These are phyloP conservation scores for Fusarium praegraminearum DNA, from an alignment of 2,329 filamentous ascomycete genomes.

Conservation along the genomic window DNA sequence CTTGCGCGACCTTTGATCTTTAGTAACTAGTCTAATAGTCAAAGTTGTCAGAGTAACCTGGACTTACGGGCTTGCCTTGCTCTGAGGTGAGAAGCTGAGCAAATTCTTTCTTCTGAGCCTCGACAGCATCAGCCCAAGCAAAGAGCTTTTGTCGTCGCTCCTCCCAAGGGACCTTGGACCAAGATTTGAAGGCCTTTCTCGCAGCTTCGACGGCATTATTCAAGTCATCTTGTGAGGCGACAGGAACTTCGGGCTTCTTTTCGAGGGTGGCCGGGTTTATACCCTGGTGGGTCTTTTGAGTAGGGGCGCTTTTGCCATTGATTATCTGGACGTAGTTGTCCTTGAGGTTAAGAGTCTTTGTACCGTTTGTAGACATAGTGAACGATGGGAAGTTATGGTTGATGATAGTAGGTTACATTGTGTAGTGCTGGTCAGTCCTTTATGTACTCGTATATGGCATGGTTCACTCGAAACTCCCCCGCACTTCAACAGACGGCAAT, in stretches of 20 bases:
- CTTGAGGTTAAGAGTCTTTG: conserved; percentile 19
- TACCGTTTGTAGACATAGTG: conserved; percentile 30
- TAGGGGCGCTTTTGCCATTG: conserved; percentile 35
- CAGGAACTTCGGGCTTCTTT: conserved; percentile 48
- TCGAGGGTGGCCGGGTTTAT: conserved; percentile 50
- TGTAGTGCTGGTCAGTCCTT: neutral
- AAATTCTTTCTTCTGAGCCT: conserved; percentile 37
- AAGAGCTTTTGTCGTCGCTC: conserved; percentile 43
- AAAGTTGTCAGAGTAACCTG: accelerated
- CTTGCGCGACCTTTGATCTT: conserved; percentile 31
- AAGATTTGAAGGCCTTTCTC: conserved; percentile 44
- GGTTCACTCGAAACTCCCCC: conserved; percentile 13
- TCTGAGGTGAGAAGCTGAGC: conserved; percentile 44
- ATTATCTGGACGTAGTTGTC: conserved; percentile 44
- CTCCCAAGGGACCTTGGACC: conserved; percentile 44
- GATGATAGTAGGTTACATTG: neutral
- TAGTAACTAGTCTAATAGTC: accelerated
- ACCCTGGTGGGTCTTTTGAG: conserved; percentile 35
- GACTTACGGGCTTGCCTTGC: conserved; percentile 49
- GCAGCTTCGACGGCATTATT: conserved; percentile 44
- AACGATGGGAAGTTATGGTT: neutral
- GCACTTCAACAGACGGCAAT: conserved; percentile 13
- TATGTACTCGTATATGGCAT: neutral
- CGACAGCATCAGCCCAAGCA: conserved; percentile 46
- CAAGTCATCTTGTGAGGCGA: conserved; percentile 43